These are phyloP conservation scores for Cordia subcordata DNA, from an alignment of 257 asterid genomes.

Conservation along the genomic window DNA sequence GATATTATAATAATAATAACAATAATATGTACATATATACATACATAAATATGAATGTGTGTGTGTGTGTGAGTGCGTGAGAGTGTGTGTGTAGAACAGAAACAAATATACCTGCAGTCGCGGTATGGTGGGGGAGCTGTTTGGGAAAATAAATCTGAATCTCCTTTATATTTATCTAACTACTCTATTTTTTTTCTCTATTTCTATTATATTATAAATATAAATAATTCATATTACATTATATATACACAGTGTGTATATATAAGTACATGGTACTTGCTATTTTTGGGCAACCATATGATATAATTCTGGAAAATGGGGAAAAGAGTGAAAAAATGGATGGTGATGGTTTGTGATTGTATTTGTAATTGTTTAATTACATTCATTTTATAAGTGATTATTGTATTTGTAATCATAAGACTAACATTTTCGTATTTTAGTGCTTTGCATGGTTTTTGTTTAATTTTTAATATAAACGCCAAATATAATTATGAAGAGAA, in stretches of 20 bases:
- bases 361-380: too few relatives aligned
- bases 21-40: not conserved
- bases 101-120: constrained; percentile 3
- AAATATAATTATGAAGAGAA: too few relatives aligned
- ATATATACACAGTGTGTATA: too few relatives aligned
- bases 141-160: not conserved
- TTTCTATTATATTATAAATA: too few relatives aligned
- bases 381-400: too few relatives aligned
- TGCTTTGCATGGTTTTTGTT: too few relatives aligned
- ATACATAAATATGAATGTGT: not conserved
- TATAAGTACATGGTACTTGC: not conserved
- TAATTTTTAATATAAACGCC: too few relatives aligned
- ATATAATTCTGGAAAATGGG: too few relatives aligned
- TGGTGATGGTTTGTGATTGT: not conserved
- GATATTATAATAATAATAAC: not conserved
- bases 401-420: too few relatives aligned
- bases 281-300: not conserved
- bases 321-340: not conserved
- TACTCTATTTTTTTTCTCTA: too few relatives aligned
- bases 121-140: not conserved
- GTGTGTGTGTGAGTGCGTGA: not conserved
- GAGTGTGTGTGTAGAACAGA: not conserved
- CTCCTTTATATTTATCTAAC: not conserved
- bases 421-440: too few relatives aligned
- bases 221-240: too few relatives aligned